These are phyloP conservation scores for Filosporella fistucella DNA, from an alignment of 495 filamentous ascomycete genomes.

Conservation along the genomic window DNA sequence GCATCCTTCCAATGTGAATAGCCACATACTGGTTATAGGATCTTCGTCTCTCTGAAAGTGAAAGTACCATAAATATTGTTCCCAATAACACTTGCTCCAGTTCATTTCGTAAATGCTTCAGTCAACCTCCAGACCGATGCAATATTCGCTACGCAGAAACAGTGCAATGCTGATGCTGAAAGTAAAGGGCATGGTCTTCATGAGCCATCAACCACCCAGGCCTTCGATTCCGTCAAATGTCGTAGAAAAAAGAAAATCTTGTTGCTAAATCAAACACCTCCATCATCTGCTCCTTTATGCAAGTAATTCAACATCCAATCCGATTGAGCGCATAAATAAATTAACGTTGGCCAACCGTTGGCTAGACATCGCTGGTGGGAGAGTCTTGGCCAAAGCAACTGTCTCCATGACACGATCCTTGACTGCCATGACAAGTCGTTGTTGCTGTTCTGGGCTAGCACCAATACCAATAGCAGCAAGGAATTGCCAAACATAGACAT, in stretches of 20 bases:
- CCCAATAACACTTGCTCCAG: no score
- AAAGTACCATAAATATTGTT: no score
- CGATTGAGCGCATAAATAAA: conserved; percentile 96
- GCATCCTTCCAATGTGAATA: no score
- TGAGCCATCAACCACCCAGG: conserved; percentile 14
- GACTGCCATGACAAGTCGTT: conserved; percentile 86
- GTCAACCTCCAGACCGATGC: conserved; percentile 2
- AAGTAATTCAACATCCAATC: conserved; percentile 91
- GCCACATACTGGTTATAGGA: no score
- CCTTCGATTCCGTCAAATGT: conserved; percentile 4
- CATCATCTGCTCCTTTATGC: conserved; percentile 42
- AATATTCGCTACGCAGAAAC: conserved; percentile 16
- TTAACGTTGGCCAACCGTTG: conserved; percentile 88
- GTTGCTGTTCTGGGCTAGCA: conserved; percentile 88
- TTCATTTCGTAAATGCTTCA: conserved; percentile 1
- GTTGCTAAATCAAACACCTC: conserved; percentile 9
- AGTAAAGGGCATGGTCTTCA: conserved; percentile 9
- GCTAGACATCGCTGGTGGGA: conserved; percentile 78
- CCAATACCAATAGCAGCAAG: conserved; percentile 90
- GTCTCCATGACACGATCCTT: conserved; percentile 99
- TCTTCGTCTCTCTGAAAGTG: no score
- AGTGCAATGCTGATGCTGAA: conserved; percentile 14
- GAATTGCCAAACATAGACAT: conserved; percentile 98
- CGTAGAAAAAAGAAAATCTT: conserved; percentile 10
- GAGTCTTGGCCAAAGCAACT: conserved; percentile 75